These are phyloP conservation scores for Tricharina praecox DNA, from an alignment of 495 filamentous ascomycete species.

Conservation along the genomic window DNA sequence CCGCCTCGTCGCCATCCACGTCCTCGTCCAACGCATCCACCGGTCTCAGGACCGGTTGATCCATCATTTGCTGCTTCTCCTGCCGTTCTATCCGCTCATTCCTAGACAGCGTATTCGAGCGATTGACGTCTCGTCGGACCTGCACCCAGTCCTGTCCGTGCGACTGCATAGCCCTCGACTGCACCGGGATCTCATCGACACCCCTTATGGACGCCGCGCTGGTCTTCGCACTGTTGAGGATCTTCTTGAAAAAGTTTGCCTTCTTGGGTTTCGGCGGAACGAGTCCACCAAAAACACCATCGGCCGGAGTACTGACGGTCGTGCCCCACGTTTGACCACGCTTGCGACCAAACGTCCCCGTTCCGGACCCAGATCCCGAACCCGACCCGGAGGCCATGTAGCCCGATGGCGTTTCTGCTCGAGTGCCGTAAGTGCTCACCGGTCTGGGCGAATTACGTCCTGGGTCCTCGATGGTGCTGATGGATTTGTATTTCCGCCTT, in stretches of 20 bases:
- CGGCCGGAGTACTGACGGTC: constrained; percentile 1
- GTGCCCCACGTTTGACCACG: constrained; percentile 24
- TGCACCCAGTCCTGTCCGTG: constrained; percentile 74
- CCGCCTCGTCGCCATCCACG: constrained; percentile 79
- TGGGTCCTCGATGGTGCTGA: constrained; percentile 34
- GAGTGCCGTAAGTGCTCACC: constrained; percentile 22
- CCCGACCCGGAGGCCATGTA: constrained; percentile 8
- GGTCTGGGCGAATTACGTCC: background rate
- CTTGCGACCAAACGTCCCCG: background rate
- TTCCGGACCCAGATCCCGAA: constrained; percentile 9
- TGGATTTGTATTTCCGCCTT: constrained; percentile 45
- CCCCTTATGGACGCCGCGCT: constrained; percentile 77
- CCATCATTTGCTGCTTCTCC: constrained; percentile 91
- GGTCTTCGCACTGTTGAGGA: constrained; percentile 86
- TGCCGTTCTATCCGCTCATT: constrained; percentile 72
- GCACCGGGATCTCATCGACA: constrained; percentile 43
- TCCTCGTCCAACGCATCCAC: constrained; percentile 74
- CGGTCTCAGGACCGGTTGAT: constrained; percentile 69
- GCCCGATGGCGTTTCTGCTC: constrained; percentile 45
- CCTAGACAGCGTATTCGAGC: constrained; percentile 76
- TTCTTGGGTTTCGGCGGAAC: constrained; percentile 81
- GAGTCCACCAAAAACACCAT: constrained; percentile 53
- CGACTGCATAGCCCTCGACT: constrained; percentile 29
- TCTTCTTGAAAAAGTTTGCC: constrained; percentile 88
- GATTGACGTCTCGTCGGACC: constrained; percentile 84